Evolutionary conservation across 2,329 filamentous ascomycete genomes (phyloP).

Genomic region (Geosmithia flava): DNA sequence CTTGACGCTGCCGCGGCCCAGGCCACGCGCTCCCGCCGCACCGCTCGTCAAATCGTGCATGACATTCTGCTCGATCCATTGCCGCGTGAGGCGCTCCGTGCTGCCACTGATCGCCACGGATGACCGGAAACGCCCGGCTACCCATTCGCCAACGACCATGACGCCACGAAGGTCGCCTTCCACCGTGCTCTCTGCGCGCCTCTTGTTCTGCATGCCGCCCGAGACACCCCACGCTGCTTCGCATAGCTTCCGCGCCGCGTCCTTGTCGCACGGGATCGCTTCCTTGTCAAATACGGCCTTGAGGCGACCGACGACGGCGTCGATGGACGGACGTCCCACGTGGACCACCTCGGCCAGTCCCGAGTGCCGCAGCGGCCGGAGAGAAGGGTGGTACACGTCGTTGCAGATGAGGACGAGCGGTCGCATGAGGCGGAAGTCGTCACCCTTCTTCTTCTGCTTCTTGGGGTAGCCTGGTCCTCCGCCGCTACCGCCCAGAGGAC

Average conservation of each 20-base stretch:
- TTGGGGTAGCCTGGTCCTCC: neutral
- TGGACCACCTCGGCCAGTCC: constrained; percentile 81
- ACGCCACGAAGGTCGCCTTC: constrained; percentile 68
- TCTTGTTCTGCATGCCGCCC: constrained; percentile 55
- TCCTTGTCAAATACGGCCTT: constrained; percentile 81
- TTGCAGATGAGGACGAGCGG: constrained; percentile 94
- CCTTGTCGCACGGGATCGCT: constrained; percentile 75
- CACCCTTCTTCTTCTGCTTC: constrained; percentile 58
- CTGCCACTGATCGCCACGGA: constrained; percentile 21
- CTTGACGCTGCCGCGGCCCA: constrained; percentile 59
- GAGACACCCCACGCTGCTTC: constrained; percentile 74
- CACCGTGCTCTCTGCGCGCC: constrained; percentile 54
- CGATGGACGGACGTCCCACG: constrained; percentile 76
- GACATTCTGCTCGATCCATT: constrained; percentile 67
- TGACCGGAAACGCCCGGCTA: constrained; percentile 56
- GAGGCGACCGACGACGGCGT: constrained; percentile 71
- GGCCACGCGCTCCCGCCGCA: constrained; percentile 56
- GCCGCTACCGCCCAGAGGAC: neutral
- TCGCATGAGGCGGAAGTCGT: constrained; percentile 76
- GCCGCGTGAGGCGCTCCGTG: constrained; percentile 46
- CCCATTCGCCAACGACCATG: constrained; percentile 83
- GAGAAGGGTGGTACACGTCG: constrained; percentile 84
- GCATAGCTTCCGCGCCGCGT: constrained; percentile 75
- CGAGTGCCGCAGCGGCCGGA: constrained; percentile 77
- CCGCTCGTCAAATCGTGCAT: constrained; percentile 56